A percentile compares a stretch with the other conserved stretches of the same genome.
Evolutionary conservation across 2,329 filamentous ascomycete species (phyloP).

Genomic region (Aspergillus chevalieri): DNA sequence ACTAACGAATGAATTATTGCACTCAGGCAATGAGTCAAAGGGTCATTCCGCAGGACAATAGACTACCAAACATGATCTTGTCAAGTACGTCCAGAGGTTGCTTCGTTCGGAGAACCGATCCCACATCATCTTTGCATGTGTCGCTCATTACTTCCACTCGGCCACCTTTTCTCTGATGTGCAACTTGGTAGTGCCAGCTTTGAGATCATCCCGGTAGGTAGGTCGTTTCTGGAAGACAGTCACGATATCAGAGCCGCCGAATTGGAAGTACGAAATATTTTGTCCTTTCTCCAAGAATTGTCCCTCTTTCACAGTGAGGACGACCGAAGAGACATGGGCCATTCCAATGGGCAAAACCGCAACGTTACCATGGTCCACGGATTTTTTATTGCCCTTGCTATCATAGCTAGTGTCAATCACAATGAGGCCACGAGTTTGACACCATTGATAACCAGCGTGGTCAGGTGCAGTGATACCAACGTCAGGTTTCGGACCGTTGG

Average conservation of each 20-base stretch:
- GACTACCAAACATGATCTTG: background rate
- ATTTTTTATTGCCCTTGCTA: background rate
- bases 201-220: slow-evolving; percentile 1
- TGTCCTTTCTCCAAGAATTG: slow-evolving; percentile 34
- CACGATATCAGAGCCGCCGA: slow-evolving; percentile 41
- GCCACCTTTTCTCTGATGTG: slow-evolving; percentile 3
- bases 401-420: slow-evolving; percentile 19
- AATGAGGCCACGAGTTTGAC: slow-evolving; percentile 34
- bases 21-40: background rate
- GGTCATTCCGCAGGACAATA: background rate
- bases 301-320: slow-evolving; percentile 19
- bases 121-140: background rate
- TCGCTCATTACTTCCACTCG: background rate
- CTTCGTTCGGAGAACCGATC: background rate
- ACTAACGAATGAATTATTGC: background rate
- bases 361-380: slow-evolving; percentile 29
- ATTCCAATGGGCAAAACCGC: slow-evolving; percentile 42
- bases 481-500: background rate
- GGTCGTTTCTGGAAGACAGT: slow-evolving; percentile 31
- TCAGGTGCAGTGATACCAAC: slow-evolving; percentile 26
- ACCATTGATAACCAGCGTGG: slow-evolving; percentile 36
- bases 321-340: slow-evolving; percentile 40
- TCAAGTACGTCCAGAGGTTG: background rate
- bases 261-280: slow-evolving; percentile 40
- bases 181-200: slow-evolving; percentile 1